These are phyloP conservation scores for Chalciporus piperatoides DNA, from an alignment of 1,284 basidiomycete genomes.

Conservation along the genomic window DNA sequence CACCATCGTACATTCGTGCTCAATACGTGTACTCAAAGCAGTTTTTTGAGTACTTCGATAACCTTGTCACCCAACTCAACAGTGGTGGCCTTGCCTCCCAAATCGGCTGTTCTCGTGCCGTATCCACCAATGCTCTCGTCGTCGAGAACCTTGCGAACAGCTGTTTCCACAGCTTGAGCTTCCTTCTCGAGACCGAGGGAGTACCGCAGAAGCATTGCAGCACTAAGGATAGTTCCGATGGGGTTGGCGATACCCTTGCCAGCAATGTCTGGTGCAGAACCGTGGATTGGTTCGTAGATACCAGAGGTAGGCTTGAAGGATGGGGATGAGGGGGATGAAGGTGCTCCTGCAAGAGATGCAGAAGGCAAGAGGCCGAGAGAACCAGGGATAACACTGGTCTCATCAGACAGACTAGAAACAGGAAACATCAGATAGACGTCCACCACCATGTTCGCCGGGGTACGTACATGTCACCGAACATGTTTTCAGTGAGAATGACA, in stretches of 20 bases:
- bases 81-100: slow-evolving; percentile 79
- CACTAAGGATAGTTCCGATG: slow-evolving; percentile 95
- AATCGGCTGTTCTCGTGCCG: slow-evolving; percentile 83
- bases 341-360: slow-evolving; percentile 91
- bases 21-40: slow-evolving; percentile 41
- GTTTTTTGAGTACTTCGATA: slow-evolving; percentile 67
- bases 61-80: slow-evolving; percentile 84
- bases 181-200: slow-evolving; percentile 85
- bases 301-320: slow-evolving; percentile 76
- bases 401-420: slow-evolving; percentile 80
- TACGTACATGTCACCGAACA: slow-evolving; percentile 93
- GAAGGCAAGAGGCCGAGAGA: slow-evolving; percentile 96
- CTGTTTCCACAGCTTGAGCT: slow-evolving; percentile 82
- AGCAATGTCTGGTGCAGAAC: slow-evolving; percentile 95
- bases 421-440: slow-evolving; percentile 5
- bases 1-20: slow-evolving; percentile 2
- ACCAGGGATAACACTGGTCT: slow-evolving; percentile 96
- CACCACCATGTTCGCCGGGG: slow-evolving; percentile 9
- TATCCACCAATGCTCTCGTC: slow-evolving; percentile 65
- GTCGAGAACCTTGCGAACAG: slow-evolving; percentile 89
- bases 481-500: slow-evolving; percentile 90
- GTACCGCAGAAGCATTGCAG: slow-evolving; percentile 93
- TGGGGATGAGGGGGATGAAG: slow-evolving; percentile 63
- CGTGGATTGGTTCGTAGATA: slow-evolving; percentile 95
- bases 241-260: slow-evolving; percentile 96